These are phyloP conservation scores for Peronospora destructor DNA, from an alignment of 352 stramenopile genomes.

Conservation along the genomic window DNA sequence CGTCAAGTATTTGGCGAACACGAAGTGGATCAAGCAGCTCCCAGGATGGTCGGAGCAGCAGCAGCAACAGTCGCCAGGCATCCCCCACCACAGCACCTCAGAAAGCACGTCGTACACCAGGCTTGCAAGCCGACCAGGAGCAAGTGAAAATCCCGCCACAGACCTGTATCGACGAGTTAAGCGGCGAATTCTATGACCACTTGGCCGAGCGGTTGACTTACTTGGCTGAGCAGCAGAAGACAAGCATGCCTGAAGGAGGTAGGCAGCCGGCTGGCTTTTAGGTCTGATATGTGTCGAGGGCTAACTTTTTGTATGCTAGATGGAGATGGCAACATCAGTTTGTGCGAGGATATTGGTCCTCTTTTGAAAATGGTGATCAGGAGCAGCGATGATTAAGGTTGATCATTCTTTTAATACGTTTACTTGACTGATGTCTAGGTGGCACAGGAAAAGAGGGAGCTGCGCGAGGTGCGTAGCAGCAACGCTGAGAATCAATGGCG, in stretches of 20 bases:
- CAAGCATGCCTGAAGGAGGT: conserved; percentile 10
- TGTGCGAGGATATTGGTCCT: conserved; percentile 23
- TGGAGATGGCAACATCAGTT: conserved; percentile 10
- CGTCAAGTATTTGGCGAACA: conserved; percentile 41
- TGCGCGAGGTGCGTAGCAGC: conserved; percentile 18
- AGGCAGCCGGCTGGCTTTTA: background rate
- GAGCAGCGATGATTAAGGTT: background rate
- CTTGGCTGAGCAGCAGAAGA: conserved; percentile 24
- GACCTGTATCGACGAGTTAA: conserved; percentile 53
- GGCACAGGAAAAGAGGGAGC: conserved; percentile 34
- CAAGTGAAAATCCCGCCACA: conserved; percentile 56
- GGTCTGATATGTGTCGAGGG: background rate
- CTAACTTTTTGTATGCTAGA: conserved; percentile 11
- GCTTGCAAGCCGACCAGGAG: conserved; percentile 56
- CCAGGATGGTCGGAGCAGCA: conserved; percentile 28
- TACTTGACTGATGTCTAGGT: conserved; percentile 23
- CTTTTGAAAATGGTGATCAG: conserved; percentile 46
- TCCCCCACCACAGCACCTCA: conserved; percentile 26
- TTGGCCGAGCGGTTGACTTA: conserved; percentile 37
- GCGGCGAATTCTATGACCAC: conserved; percentile 52
- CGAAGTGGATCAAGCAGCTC: conserved; percentile 43
- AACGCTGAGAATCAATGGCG: conserved; percentile 66
- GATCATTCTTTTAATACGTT: background rate
- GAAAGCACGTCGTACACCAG: conserved; percentile 29
- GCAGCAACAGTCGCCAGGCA: conserved; percentile 29